Base-by-base conservation (phyloP, 2,329 filamentous ascomycete genomes). In the Karstenula rhodostoma region DNA sequence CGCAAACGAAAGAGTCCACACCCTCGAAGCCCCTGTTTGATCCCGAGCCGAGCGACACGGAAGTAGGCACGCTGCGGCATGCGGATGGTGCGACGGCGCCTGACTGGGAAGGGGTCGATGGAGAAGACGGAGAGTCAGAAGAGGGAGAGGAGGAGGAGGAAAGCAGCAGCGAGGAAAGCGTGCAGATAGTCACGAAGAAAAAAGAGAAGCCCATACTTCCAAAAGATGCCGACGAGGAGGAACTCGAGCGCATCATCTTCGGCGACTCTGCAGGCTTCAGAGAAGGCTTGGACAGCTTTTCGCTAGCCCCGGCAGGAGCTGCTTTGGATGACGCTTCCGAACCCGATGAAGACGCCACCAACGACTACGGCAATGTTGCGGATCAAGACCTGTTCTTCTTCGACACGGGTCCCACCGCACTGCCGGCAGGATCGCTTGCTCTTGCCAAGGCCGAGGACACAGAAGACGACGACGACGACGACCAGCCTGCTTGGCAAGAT, bases 351-450 rank as follows among this genome's bases (percentile, higher is more conserved):
- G 83, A 82, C 8, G 80, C 80, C 10, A 75, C 70, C 3, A 72
- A 60, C 68, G 80, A 67, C 25, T 63, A 93, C 58, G 89, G 89
- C 68, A 85, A 87, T 53, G 74, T 93, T 51, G 89, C 90, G 57
- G 93, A 97, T 81, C 87, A 88, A 56, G 90, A 94, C 81, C 85
- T 97, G 48, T 97, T 97, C 80, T 91, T 93, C 78, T 85, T 94
- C 64, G 93, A 97, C 76, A 86, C 89, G 1, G 88, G 87, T 43
- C 81, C 84, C 25, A 70, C 77, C 49, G 69, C 82, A 63, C 75
- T 79, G 66, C 74, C 75, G 50, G 74, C 79, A 58, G 75, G 78
- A 48, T 75, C 78, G 22, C 73, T 76, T 4, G 77, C 79, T 37
- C 74, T 75, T 12, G 78, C 80, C 1, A 77, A 82, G 23, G 73